Evolutionary conservation across 2,329 filamentous ascomycete species (phyloP).

Genomic region (Apiospora pterosperma): DNA sequence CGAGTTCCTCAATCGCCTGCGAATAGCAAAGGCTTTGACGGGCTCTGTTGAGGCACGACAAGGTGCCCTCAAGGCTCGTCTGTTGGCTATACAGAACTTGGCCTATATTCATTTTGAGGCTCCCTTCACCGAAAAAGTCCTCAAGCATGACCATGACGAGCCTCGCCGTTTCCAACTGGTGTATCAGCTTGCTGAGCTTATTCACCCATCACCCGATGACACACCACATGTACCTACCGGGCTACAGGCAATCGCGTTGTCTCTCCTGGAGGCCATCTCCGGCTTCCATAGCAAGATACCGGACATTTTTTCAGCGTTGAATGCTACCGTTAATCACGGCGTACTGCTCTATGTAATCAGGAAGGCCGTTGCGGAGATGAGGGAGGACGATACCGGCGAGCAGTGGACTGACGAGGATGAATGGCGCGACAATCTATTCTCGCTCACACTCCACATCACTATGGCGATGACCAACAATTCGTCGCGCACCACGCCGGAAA

Average conservation of each 20-base stretch:
- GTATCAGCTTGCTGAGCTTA: conserved; percentile 87
- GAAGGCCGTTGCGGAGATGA: conserved; percentile 84
- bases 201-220: conserved; percentile 75
- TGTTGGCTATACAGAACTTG: conserved; percentile 86
- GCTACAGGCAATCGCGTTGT: conserved; percentile 78
- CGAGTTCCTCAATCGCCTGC: conserved; percentile 79
- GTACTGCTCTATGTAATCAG: conserved; percentile 89
- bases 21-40: conserved; percentile 77
- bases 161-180: conserved; percentile 84
- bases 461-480: conserved; percentile 57
- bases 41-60: conserved; percentile 65
- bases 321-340: conserved; percentile 93
- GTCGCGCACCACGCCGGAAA: conserved; percentile 49
- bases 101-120: conserved; percentile 83
- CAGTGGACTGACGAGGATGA: conserved; percentile 70
- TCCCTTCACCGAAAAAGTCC: conserved; percentile 80
- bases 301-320: conserved; percentile 87
- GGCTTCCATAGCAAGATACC: conserved; percentile 71
- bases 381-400: conserved; percentile 52
- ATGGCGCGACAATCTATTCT: conserved; percentile 88
- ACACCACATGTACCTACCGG: conserved; percentile 66
- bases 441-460: conserved; percentile 78
- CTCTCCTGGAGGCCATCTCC: conserved; percentile 80
- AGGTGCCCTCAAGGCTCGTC: conserved; percentile 72
- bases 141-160: conserved; percentile 86